Conservation (phyloP, 306 rosid species). For the Fagus sylvatica region DNA sequence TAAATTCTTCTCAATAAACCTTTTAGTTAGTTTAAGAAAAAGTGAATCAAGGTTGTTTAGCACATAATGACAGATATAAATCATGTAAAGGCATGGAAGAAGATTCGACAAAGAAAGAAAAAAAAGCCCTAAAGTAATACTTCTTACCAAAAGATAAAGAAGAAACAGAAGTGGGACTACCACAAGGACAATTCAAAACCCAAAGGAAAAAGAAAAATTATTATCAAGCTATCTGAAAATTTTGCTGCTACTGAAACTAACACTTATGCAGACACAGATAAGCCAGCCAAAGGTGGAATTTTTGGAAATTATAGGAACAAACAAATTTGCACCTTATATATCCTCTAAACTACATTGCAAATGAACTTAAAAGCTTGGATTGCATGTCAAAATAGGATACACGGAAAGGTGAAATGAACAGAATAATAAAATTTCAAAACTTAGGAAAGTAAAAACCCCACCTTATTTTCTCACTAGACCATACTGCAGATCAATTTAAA, state of each 20-base stretch:
- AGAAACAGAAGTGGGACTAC: not conserved
- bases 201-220: not conserved
- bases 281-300: not conserved
- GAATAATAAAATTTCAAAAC: not conserved
- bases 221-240: not conserved
- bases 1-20: slow-evolving; percentile 19
- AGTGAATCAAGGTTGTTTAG: not conserved
- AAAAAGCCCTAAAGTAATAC: not conserved
- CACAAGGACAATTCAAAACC: not conserved
- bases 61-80: not conserved
- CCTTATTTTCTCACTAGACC: not conserved
- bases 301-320: not conserved
- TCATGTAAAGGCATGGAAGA: slow-evolving; percentile 1
- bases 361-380: not conserved
- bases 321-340: not conserved
- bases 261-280: not conserved
- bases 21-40: slow-evolving; percentile 2
- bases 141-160: not conserved
- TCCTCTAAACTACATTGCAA: not conserved
- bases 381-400: not conserved
- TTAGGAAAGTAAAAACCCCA: not conserved
- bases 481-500: slow-evolving; percentile 18
- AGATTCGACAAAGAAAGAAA: not conserved
- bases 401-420: not conserved
- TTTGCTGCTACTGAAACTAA: not conserved